Percentiles rank a stretch among this genome's conserved stretches.
Evolutionary conservation across 257 asterid species (phyloP).

Genomic region (Parsonsia alboflavescens): DNA sequence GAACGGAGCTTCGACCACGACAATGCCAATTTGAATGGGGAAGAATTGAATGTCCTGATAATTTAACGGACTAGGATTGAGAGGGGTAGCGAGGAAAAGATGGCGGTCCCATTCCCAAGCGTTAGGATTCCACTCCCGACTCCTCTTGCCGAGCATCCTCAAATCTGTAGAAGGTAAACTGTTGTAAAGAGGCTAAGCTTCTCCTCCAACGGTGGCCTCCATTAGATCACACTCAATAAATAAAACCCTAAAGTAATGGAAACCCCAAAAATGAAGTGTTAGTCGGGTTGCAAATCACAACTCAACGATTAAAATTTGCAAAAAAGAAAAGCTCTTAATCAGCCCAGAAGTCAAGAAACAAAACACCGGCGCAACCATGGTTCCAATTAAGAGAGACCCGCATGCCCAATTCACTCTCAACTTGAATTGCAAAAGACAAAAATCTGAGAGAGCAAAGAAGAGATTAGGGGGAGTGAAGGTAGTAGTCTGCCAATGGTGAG

Average conservation of each 20-base stretch:
- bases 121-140: slow-evolving; percentile 65
- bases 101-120: slow-evolving; percentile 84
- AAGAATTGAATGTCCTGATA: slow-evolving; percentile 42
- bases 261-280: neutral
- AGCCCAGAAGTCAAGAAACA: slow-evolving; percentile 28
- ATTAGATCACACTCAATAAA: no score
- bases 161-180: slow-evolving; percentile 38
- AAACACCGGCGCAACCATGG: slow-evolving; percentile 21
- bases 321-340: slow-evolving; percentile 15
- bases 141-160: slow-evolving; percentile 31
- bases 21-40: slow-evolving; percentile 34
- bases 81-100: slow-evolving; percentile 61
- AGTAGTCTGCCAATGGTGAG: neutral
- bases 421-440: neutral
- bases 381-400: slow-evolving; percentile 28
- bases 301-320: neutral
- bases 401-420: slow-evolving; percentile 11
- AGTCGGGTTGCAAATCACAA: neutral
- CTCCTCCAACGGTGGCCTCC: slow-evolving; percentile 36
- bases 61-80: slow-evolving; percentile 26
- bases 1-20: slow-evolving; percentile 29
- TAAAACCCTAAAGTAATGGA: neutral
- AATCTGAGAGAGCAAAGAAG: neutral
- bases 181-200: slow-evolving; percentile 35
- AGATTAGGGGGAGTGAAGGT: neutral